Base-by-base conservation (phyloP, 176 grass and related monocot genomes). In the Areca catechu region DNA sequence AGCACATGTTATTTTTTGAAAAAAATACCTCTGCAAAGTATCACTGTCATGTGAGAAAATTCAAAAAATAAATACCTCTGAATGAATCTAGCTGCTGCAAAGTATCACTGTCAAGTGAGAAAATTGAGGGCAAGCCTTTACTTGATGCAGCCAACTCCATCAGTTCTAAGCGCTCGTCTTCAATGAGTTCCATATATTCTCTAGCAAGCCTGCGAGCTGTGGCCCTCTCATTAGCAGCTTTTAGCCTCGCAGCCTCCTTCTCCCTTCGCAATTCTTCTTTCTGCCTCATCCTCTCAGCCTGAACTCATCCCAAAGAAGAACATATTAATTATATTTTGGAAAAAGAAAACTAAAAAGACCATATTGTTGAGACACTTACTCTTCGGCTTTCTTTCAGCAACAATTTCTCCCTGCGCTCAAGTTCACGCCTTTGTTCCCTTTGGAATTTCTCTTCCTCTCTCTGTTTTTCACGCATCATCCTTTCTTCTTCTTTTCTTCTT, bases 141-240 rank as follows among this genome's bases (percentile, higher is more conserved):
- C 73, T 82, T 72, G 55, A 74, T 47, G 78, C 80, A 53, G 85
- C 93, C 49, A 98, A n/a, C 67, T 98, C 93, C 82, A 98, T 83
- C 76, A 98, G 81, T 60, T 98, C 93, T 67, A 98, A 80, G 37
- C 81, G 78, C 52, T 98, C 93, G 71, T 98, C 93, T 75, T 98
- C 93, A 72, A 98, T 80, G 16, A 98, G 75, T 67, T 98, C 93
- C 84, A 57, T 92, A 65, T 80, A 85, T 63, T 92, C 93, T 7
- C 79, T 80, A 12, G 84, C 81, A 19, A 98, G 85, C 85, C 83
- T 92, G 24, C 93, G 93, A 53, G 87, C 81, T 68, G 87, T 88
- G 37, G 93, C 93, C 61, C 81, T 98, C 71, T 98, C 93, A 21
- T 75, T 88, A 66, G 93, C 93, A 67, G 81, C 84, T 72, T 92